Base-by-base conservation (phyloP, 148 eudicot genomes). In the Cornus controversa region DNA sequence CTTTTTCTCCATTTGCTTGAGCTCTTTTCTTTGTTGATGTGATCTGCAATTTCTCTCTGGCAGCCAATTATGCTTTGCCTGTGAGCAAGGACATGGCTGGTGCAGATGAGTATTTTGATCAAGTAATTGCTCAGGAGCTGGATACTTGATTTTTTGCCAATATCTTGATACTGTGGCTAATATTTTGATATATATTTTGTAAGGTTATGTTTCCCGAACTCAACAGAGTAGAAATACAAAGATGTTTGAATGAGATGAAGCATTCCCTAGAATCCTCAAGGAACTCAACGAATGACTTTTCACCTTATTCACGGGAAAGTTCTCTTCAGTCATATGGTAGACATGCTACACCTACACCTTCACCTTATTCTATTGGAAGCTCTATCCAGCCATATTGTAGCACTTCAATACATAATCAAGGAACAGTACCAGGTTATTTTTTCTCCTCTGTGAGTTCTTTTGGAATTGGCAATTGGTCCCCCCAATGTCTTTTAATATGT, bases 61-160 rank as follows among this genome's bases (percentile, higher is more conserved):
- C 88, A 89, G 92, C 82, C 37, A 89, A 89, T 74, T 86, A 62
- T 80, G 80, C 42, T 74, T 76, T 89, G 76, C 92, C 92, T 24
- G 79, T 66, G 86, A 84, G 85, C 84, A 85, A 86, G 81, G 86
- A 84, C 75, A 85, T 85, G 89, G 84, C 24, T 69, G 50, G 72
- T 23, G 28, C 90, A 13, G 85, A 86, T 78, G 92, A 89, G 77
- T 81, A 81, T 70, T 89, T 89, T 78, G 92, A 89, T 83, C 34
- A 79, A 88, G 90, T 86, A 65, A 79, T 25, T 24, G 8, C 60
- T 23, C 45, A 40, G 45, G 45, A 40, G 45, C 45, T 40, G 10
- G 45, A 40, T 40, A 40, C 45, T 40, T 40, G 45, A 40, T 40
- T 9, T 40, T 40, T 40, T 40, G 45, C 3, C 45, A 40, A 40